These are phyloP conservation scores for Verticillium nubilum DNA, from an alignment of 2,329 filamentous ascomycete genomes.

Conservation along the genomic window DNA sequence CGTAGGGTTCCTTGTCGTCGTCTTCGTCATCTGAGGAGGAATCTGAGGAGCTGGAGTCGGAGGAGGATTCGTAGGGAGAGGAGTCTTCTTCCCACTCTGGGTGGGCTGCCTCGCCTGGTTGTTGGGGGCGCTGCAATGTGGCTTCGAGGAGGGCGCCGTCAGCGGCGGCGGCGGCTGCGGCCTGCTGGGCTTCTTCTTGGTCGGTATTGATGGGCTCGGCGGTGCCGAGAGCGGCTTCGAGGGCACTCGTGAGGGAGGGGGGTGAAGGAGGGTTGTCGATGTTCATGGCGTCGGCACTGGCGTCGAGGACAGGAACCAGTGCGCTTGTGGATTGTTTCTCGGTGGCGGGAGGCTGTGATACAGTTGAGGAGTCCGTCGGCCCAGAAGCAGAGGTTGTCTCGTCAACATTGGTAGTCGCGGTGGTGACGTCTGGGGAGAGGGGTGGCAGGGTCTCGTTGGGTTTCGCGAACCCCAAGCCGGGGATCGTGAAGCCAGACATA, in stretches of 20 bases:
- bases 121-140: slow-evolving; percentile 6
- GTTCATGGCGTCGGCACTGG: slow-evolving; percentile 25
- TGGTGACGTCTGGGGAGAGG: slow-evolving; percentile 24
- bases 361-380: slow-evolving; percentile 1
- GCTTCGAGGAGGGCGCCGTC: neutral
- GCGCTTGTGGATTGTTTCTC: neutral
- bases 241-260: slow-evolving; percentile 32
- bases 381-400: slow-evolving; percentile 1
- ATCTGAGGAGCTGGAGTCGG: slow-evolving; percentile 53
- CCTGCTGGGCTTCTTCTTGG: neutral
- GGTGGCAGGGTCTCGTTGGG: slow-evolving; percentile 35
- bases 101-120: slow-evolving; percentile 33
- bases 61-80: slow-evolving; percentile 67
- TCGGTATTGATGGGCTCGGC: slow-evolving; percentile 17
- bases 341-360: neutral
- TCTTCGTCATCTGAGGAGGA: slow-evolving; percentile 55
- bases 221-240: slow-evolving; percentile 38
- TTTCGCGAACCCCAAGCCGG: slow-evolving; percentile 36
- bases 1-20: slow-evolving; percentile 58
- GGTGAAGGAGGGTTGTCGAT: slow-evolving; percentile 29
- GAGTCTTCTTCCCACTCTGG: slow-evolving; percentile 85
- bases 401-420: slow-evolving; percentile 17
- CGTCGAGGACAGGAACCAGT: neutral
- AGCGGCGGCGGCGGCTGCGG: slow-evolving; percentile 1
- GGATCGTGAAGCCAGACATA: slow-evolving; percentile 39